These are phyloP conservation scores for Beta macrorhiza DNA, from an alignment of 179 eudicot genomes.

Conservation along the genomic window DNA sequence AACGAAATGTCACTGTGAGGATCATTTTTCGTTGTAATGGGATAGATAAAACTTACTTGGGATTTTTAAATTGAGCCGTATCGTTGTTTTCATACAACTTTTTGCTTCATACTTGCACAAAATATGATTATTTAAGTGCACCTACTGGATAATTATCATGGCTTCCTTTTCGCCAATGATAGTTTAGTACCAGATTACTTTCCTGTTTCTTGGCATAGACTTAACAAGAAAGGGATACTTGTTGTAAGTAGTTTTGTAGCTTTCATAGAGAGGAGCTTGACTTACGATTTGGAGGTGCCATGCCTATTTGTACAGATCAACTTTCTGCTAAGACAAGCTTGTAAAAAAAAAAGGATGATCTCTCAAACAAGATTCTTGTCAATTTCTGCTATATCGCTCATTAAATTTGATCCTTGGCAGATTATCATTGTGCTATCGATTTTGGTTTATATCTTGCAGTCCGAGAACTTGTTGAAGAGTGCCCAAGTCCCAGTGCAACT, in stretches of 20 bases:
- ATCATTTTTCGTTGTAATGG: neutral
- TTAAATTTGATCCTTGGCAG: constrained; percentile 20
- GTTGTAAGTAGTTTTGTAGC: neutral
- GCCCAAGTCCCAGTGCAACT: constrained; percentile 4
- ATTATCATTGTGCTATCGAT: neutral
- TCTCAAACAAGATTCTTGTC: neutral
- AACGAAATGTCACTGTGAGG: neutral
- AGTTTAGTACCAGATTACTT: neutral
- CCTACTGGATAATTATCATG: neutral
- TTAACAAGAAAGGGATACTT: neutral
- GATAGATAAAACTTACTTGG: neutral
- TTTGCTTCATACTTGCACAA: neutral
- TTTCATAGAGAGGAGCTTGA: neutral
- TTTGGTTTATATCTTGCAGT: neutral
- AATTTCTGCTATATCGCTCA: neutral
- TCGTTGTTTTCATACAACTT: neutral
- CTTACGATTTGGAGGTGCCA: neutral
- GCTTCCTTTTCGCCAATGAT: neutral
- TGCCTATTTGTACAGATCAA: neutral
- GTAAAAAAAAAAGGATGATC: neutral
- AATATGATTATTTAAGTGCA: neutral
- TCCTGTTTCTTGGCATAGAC: neutral
- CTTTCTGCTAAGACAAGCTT: neutral
- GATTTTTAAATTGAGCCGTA: neutral
- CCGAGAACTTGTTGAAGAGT: neutral